Conservation (phyloP, 2,329 filamentous ascomycete species). For the Chaetomium sp. region DNA sequence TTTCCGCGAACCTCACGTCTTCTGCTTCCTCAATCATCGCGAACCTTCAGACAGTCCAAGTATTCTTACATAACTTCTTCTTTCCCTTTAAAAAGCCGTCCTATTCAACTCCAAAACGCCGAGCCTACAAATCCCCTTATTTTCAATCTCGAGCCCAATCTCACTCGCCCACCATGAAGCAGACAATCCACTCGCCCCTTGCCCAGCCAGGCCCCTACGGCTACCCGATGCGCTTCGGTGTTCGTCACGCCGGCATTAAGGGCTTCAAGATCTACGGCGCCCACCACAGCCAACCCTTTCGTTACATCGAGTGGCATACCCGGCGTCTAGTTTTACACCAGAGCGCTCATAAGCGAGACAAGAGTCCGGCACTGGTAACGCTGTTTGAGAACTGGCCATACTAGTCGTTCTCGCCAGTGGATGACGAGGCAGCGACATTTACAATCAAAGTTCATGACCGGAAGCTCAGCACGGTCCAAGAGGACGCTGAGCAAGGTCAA, state of each 20-base stretch:
- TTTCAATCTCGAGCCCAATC: not conserved
- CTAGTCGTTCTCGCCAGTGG: not conserved
- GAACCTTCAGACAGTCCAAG: too few relatives aligned
- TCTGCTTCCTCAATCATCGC: too few relatives aligned
- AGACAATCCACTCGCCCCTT: not conserved
- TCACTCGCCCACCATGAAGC: not conserved
- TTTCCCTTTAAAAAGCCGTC: too few relatives aligned
- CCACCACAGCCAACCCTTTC: slow-evolving; percentile 5
- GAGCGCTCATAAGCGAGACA: slow-evolving; percentile 9
- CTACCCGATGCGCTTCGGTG: slow-evolving; percentile 15
- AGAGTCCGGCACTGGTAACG: slow-evolving; percentile 4
- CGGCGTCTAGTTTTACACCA: slow-evolving; percentile 4
- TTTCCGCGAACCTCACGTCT: too few relatives aligned
- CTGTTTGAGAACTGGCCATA: slow-evolving; percentile 4
- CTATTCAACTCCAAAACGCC: too few relatives aligned
- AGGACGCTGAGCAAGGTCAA: not conserved
- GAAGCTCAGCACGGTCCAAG: not conserved
- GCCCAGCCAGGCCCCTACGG: slow-evolving; percentile 11
- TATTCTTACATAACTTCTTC: too few relatives aligned
- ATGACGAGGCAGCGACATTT: slow-evolving; percentile 1
- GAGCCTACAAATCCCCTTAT: too few relatives aligned
- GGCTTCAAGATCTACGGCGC: slow-evolving; percentile 12
- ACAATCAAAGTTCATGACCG: slow-evolving; percentile 3
- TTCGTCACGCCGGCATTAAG: slow-evolving; percentile 3
- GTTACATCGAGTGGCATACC: slow-evolving; percentile 8